phyloP scores from a whole-genome alignment of 1,284 basidiomycete genomes.

The Naganishia cerealis region DNA sequence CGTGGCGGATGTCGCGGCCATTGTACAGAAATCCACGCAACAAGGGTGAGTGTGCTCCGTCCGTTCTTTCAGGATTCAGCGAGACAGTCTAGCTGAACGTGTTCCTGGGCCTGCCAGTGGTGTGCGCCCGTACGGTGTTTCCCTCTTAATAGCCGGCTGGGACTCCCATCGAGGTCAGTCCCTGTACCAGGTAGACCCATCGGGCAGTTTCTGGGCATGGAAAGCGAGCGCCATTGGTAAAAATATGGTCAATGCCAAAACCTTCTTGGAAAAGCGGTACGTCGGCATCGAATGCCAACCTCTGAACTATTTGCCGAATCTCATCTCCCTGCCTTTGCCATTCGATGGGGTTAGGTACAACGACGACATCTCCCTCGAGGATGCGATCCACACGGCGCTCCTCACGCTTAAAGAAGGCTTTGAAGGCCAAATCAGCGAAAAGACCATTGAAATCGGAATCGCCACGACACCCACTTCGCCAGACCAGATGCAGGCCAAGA shows the following conservation, averaged over 20 bases:
- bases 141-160: constrained; percentile 93
- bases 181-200: constrained; percentile 97
- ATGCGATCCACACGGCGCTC: constrained; percentile 98
- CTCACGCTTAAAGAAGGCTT: constrained; percentile 98
- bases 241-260: constrained; percentile 99
- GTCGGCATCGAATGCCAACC: constrained; percentile 28
- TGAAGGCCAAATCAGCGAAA: constrained; percentile 99
- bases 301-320: constrained; percentile 37
- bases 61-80: not conserved
- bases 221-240: constrained; percentile 99
- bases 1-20: constrained; percentile 93
- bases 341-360: constrained; percentile 70
- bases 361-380: constrained; percentile 97
- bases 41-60: constrained; percentile 69
- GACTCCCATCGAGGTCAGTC: constrained; percentile 86
- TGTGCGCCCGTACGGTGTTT: constrained; percentile 96
- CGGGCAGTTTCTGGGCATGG: constrained; percentile 99
- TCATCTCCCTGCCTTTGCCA: not conserved
- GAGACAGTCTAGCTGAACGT: not conserved
- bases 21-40: constrained; percentile 99
- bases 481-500: constrained; percentile 70
- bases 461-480: constrained; percentile 75
- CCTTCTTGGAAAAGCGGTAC: constrained; percentile 94
- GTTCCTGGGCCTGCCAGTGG: constrained; percentile 62
- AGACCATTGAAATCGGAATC: constrained; percentile 98